A percentile compares a stretch with the other conserved stretches of the same genome.
phyloP scores from a whole-genome alignment of 1,284 basidiomycete species.

The Malassezia arunalokei region DNA sequence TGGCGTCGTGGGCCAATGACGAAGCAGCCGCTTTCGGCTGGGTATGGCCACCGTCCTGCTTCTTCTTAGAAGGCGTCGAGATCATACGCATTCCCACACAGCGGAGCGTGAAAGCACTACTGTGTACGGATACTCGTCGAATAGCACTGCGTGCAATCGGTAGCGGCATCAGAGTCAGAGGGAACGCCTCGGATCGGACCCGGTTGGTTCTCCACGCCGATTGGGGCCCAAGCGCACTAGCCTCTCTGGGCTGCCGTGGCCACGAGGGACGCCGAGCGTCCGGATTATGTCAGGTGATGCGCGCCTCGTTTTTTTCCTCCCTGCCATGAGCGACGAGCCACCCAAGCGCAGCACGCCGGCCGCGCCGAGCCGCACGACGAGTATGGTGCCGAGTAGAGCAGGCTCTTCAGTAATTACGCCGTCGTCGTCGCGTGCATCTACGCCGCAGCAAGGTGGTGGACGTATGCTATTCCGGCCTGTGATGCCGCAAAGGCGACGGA shows the following conservation, averaged over 20 bases:
- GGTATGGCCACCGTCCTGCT: too few relatives aligned
- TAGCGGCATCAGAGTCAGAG: too few relatives aligned
- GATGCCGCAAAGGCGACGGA: conserved; percentile 32
- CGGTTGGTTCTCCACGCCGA: too few relatives aligned
- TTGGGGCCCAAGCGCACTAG: too few relatives aligned
- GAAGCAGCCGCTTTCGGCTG: too few relatives aligned
- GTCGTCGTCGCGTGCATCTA: conserved; percentile 48
- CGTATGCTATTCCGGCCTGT: conserved; percentile 35
- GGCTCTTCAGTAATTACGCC: conserved; percentile 48
- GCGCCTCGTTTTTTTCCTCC: background rate
- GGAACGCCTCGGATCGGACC: too few relatives aligned
- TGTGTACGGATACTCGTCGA: too few relatives aligned
- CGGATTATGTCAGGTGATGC: background rate
- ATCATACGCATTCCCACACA: too few relatives aligned
- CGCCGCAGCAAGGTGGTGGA: conserved; percentile 48
- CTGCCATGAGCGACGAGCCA: background rate
- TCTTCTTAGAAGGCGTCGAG: too few relatives aligned
- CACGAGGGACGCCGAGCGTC: background rate
- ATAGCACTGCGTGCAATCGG: too few relatives aligned
- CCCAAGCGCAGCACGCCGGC: background rate
- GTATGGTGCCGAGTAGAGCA: conserved; percentile 44
- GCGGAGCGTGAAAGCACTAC: too few relatives aligned
- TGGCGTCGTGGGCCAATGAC: too few relatives aligned
- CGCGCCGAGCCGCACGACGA: conserved; percentile 42
- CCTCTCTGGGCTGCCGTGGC: background rate